Base-by-base conservation (phyloP, 805 yeast genomes). In the Metschnikowia aberdeeniae region DNA sequence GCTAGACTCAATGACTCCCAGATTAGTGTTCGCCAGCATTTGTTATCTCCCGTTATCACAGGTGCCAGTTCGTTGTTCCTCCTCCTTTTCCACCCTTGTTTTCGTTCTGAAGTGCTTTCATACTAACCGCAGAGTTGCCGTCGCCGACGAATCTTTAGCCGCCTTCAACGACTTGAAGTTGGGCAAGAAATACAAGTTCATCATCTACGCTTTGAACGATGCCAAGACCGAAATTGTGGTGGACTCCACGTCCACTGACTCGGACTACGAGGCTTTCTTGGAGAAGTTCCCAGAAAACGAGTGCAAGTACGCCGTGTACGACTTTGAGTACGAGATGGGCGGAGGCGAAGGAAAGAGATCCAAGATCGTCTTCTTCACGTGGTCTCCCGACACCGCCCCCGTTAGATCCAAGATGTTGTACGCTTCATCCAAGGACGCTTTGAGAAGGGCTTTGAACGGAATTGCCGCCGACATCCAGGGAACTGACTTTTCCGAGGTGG, bases 321-420 rank as follows among this genome's bases (percentile, higher is more conserved):
- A 92, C 73, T 92, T 93, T 61, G 97, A 92, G 75, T 93, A 90
- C 72, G 96, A 89, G 70, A 74, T 88, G 49, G 80, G 85, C 55
- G 81, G 80, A 42, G 90, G 89, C 59, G 98, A 92, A 72, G 99
- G 99, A 67, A 89, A 89, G 79, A 86, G 96, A 77, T 80, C 83
- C 55, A 82, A 81, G 67, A 77, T 81, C 52, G 75, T 80, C 36
- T 81, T 74, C 70, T 73, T 64, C 76, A 86, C 93, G 56, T 93
- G 99, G 99, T 83, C 97, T 52, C 99, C 99, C 61, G 99, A 93
- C 67, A 88, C 95, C 51, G 97, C 98, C 44, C 89, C 93, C 51
- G 83, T 93, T 62, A 86, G 95, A 77, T 69, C 89, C 59, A 93
- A 93, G 86, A 93, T 93, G 99, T 86, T 92, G 52, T 92, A 90